phyloP scores from a whole-genome alignment of 1,284 basidiomycete species.

The Athelia psychrophila region DNA sequence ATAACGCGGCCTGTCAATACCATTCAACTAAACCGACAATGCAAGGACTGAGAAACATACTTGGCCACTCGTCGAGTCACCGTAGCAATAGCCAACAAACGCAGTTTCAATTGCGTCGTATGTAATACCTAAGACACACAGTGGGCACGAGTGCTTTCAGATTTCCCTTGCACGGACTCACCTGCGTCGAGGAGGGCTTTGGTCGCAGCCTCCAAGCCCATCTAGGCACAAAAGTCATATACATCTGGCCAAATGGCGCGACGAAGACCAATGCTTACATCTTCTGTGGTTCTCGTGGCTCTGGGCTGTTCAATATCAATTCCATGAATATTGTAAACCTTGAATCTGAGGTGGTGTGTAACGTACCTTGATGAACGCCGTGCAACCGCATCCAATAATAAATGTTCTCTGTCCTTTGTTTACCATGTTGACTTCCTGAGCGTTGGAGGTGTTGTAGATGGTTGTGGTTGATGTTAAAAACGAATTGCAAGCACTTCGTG shows the following conservation, averaged over 20 bases:
- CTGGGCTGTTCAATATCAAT: slow-evolving; percentile 45
- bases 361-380: slow-evolving; percentile 74
- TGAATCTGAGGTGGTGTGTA: too few species aligned
- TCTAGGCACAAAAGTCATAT: slow-evolving; percentile 34
- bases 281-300: slow-evolving; percentile 61
- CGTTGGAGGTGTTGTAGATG: too few species aligned
- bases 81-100: slow-evolving; percentile 78
- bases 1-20: slow-evolving; percentile 61
- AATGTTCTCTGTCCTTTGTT: slow-evolving; percentile 51
- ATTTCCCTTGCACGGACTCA: slow-evolving; percentile 15
- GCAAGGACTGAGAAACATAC: slow-evolving; percentile 28
- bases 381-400: slow-evolving; percentile 77
- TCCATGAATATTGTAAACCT: too few species aligned
- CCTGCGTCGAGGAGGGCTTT: slow-evolving; percentile 87
- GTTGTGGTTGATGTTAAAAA: too few species aligned
- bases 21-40: not conserved
- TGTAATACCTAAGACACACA: slow-evolving; percentile 53
- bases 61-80: slow-evolving; percentile 82
- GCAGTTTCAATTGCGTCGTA: slow-evolving; percentile 79
- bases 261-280: slow-evolving; percentile 40
- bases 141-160: not conserved
- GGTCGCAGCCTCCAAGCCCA: slow-evolving; percentile 81
- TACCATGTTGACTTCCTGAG: not conserved
- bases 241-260: not conserved
- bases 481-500: too few species aligned